phyloP scores from a whole-genome alignment of 257 asterid genomes.

The Solanum chmielewskii region DNA sequence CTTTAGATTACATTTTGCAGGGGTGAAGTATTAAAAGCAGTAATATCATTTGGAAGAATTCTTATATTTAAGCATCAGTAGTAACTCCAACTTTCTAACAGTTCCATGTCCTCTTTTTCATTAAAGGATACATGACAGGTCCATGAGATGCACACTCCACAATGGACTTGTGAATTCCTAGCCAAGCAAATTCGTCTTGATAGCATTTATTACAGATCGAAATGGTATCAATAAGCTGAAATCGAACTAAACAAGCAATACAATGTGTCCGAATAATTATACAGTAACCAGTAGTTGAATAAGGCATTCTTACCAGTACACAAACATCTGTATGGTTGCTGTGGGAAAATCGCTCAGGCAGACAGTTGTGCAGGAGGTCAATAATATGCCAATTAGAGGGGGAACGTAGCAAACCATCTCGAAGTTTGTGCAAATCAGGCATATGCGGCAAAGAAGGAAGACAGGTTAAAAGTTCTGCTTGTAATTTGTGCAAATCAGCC shows the following conservation, averaged over 20 bases:
- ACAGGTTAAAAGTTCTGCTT: conserved; percentile 47
- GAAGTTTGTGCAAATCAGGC: conserved; percentile 59
- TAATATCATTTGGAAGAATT: not conserved
- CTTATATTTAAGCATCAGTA: not conserved
- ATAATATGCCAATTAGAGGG: conserved; percentile 65
- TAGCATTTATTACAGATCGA: not conserved
- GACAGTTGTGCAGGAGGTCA: conserved; percentile 64
- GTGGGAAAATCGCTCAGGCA: conserved; percentile 58
- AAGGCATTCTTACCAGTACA: conserved; percentile 46
- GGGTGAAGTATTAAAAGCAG: not conserved
- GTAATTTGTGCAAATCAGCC: conserved; percentile 68
- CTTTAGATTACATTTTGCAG: not conserved
- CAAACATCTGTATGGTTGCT: conserved; percentile 54
- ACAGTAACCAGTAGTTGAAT: not conserved
- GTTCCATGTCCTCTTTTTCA: not conserved
- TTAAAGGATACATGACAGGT: not conserved
- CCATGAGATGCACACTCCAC: not conserved
- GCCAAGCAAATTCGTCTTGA: not conserved
- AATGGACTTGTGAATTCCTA: not conserved
- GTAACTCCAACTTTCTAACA: not conserved
- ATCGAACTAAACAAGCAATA: not conserved
- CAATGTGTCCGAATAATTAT: not conserved
- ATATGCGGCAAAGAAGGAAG: conserved; percentile 73
- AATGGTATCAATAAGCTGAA: not conserved
- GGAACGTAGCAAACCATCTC: conserved; percentile 47